Conservation (phyloP, 805 yeast genomes). For the Candida oleophila region DNA sequence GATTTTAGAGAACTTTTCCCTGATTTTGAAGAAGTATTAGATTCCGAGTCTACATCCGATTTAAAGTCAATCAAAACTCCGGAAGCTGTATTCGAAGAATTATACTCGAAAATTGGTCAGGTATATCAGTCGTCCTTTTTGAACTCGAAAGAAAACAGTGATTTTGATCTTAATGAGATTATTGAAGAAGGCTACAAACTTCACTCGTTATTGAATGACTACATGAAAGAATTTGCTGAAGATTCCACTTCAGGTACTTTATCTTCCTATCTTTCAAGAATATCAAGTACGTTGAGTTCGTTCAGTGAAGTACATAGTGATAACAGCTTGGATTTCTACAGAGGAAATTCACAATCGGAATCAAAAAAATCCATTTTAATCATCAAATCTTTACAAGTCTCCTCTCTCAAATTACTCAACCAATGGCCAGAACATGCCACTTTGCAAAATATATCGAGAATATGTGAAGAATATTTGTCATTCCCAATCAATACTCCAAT, state of each 20-base stretch:
- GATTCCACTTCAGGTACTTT: slow-evolving; percentile 23
- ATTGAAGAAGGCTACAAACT: slow-evolving; percentile 37
- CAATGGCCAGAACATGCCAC: slow-evolving; percentile 98
- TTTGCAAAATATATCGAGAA: slow-evolving; percentile 60
- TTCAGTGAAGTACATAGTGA: slow-evolving; percentile 16
- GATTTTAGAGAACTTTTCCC: slow-evolving; percentile 85
- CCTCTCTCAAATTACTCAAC: slow-evolving; percentile 47
- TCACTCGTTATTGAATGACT: slow-evolving; percentile 17
- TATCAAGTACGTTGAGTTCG: slow-evolving; percentile 10
- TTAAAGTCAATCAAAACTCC: slow-evolving; percentile 6
- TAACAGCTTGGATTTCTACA: slow-evolving; percentile 54
- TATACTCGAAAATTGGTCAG: slow-evolving; percentile 48
- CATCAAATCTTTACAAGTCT: slow-evolving; percentile 41
- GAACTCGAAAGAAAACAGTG: slow-evolving; percentile 8
- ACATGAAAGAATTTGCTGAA: slow-evolving; percentile 11
- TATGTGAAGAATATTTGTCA: slow-evolving; percentile 62
- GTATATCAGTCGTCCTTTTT: slow-evolving; percentile 47
- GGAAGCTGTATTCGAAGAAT: slow-evolving; percentile 39
- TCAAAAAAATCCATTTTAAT: slow-evolving; percentile 56
- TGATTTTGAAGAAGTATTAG: slow-evolving; percentile 71
- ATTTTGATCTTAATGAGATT: slow-evolving; percentile 21
- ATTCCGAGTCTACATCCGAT: slow-evolving; percentile 18
- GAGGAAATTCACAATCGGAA: slow-evolving; percentile 59
- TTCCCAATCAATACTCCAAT: slow-evolving; percentile 70
- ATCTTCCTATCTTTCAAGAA: slow-evolving; percentile 21